Evolutionary conservation across 331 rosid species (phyloP).

Genomic region (Malus hybrid): DNA sequence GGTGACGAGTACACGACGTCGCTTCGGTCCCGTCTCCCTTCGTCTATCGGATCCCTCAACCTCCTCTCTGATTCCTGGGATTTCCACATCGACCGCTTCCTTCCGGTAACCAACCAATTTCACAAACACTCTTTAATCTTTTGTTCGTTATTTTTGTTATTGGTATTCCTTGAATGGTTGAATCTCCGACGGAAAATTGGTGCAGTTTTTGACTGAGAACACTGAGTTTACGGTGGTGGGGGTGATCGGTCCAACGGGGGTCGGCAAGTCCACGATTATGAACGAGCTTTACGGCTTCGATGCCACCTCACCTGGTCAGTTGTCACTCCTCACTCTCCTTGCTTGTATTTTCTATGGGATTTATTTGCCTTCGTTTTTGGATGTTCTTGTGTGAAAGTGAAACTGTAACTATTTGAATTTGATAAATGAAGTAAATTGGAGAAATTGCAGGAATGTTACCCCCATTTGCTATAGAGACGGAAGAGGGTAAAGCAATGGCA

Average conservation of each 20-base stretch:
- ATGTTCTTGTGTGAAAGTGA: neutral
- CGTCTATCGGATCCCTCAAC: constrained; percentile 73
- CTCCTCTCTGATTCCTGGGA: constrained; percentile 93
- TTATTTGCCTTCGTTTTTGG: neutral
- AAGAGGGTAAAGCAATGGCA: constrained; percentile 69
- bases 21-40: constrained; percentile 73
- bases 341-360: neutral
- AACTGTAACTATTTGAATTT: neutral
- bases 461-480: constrained; percentile 54
- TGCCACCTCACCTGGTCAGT: constrained; percentile 60
- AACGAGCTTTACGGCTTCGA: constrained; percentile 83
- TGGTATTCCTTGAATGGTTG: neutral
- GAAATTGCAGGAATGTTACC: constrained; percentile 69
- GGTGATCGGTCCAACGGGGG: constrained; percentile 81
- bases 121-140: neutral
- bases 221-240: constrained; percentile 82
- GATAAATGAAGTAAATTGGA: neutral
- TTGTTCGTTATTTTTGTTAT: neutral
- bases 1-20: constrained; percentile 58
- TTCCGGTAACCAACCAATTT: constrained; percentile 39
- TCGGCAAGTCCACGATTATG: constrained; percentile 82
- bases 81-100: constrained; percentile 82
- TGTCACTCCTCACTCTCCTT: neutral
- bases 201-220: constrained; percentile 78
- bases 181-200: neutral